Base-by-base conservation (phyloP, 306 rosid genomes). In the Morella rubra region DNA sequence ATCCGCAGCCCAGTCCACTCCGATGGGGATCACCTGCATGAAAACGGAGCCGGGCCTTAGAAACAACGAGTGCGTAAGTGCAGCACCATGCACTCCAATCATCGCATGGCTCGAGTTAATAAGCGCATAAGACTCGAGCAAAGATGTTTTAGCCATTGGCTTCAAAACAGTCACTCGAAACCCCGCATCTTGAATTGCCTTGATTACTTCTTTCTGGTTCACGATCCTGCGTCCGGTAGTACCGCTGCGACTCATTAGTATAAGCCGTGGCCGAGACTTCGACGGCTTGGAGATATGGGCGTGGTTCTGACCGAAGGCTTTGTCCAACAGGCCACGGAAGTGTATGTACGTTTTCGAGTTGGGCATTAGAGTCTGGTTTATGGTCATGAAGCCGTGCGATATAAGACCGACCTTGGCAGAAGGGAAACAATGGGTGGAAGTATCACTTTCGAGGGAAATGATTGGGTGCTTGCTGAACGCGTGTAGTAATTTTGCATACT, bases 21-120 rank as follows among this genome's bases (percentile, higher is more conserved):
- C 92, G 0, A 88, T 45, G 8, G 90, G 92, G 44, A 86, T 85
- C 76, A 86, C 84, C 22, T 88, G 92, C n/a, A 82, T 16, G 24
- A 86, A 53, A 68, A 73, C 79, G 0, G 81, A 54, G 0, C 87
- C 74, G 0, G 78, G 78, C 18, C 73, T 74, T 3, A 86, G 82
- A 74, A 88, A 88, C 72, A 88, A 32, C 0, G 54, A 70, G 66
- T 84, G 87, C 0, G 90, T 88, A 0, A 88, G 53, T 18, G 83
- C 84, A 0, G 92, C 90, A 0, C 87, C 90, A 14, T 84, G 90
- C 1, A 86, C 73, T 1, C 85, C 90, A 4, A 88, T 13, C 84
- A 86, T 81, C 8, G 79, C 85, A 50, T 90, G 87, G 66, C 89
- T 84, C 14, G 87, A 82, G 14, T 77, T 72, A 2, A 90, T 20